Base-by-base conservation (phyloP, 495 filamentous ascomycete species). In the Podospora pseudocomata region DNA sequence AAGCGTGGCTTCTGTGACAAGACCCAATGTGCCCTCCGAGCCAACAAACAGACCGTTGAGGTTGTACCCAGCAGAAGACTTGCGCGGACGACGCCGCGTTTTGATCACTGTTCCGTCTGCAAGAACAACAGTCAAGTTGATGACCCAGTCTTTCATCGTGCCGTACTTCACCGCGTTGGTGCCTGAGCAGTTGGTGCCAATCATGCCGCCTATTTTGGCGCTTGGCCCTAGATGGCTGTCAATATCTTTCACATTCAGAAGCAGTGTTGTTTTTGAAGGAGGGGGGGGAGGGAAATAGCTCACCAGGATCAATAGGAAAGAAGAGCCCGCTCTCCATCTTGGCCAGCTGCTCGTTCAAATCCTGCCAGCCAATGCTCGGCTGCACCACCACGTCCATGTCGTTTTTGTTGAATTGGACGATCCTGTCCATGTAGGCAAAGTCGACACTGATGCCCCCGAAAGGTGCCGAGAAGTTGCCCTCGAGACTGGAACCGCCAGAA, bases 301-400 rank as follows among this genome's bases (percentile, higher is more conserved):
- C 79, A 71, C 90, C 91, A 19, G 92, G 92, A 72, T 96, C 92
- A 18, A 93, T 86, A 0, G 94, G 94, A 77, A 97, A 96, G 81
- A 97, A 97, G 16, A 97, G 86, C 1, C 91, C 92, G 20, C 83
- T 87, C 57, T 85, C 81, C 75, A 88, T 88, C 73, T 86, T 80
- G 7, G 80, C 85, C 65, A 97, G 86, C 73, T 91, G 80, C 67
- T 90, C 87, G 74, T 97, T 97, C 60, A 97, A 79, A 58, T 90
- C 86, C 87, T 94, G 92, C 92, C 93, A 97, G n/a, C 89, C 88
- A 54, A 97, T 91, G 11, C 88, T 89, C 2, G 94, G 94, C 73
- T 97, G 94, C 9, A 97, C 93, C 5, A 95, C 90, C 67, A 97
- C 82, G 73, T 97, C 94, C 90, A 97, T 90, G 77, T 97, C 94